These are phyloP conservation scores for Piper betle DNA, from an alignment of 164 flowering plant genomes.

Conservation along the genomic window DNA sequence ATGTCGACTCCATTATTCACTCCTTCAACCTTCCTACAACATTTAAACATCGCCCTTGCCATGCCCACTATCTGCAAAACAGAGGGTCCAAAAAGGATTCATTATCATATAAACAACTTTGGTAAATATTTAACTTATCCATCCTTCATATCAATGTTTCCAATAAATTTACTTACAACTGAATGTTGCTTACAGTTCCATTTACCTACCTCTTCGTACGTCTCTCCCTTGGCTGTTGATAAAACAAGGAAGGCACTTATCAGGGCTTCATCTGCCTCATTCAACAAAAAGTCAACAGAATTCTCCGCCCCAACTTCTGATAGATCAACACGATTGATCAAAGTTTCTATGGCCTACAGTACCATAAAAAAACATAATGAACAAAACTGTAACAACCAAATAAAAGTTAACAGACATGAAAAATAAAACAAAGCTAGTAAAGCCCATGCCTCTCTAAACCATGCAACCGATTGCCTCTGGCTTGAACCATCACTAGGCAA, in stretches of 20 bases:
- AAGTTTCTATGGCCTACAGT: constrained; percentile 54
- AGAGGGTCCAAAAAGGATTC: neutral
- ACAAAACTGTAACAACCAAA: neutral
- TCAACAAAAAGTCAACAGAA: constrained; percentile 51
- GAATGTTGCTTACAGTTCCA: neutral
- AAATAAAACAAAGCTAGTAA: neutral
- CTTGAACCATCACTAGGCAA: neutral
- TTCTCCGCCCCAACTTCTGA: constrained; percentile 69
- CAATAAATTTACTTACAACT: too few species aligned
- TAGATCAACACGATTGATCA: constrained; percentile 62
- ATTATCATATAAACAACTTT: neutral
- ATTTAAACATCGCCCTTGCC: constrained; percentile 81
- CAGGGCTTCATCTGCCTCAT: constrained; percentile 55
- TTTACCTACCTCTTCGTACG: constrained; percentile 71
- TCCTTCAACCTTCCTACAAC: constrained; percentile 68
- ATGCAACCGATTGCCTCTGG: neutral
- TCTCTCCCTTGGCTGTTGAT: constrained; percentile 91
- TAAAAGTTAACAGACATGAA: too few species aligned
- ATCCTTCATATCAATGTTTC: neutral
- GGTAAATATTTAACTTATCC: neutral
- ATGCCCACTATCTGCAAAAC: constrained; percentile 63
- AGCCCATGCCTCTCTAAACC: neutral
- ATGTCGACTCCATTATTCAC: constrained; percentile 70
- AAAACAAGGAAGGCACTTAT: constrained; percentile 92
- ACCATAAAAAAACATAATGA: too few species aligned